Percentiles rank a stretch among this genome's conserved stretches.
phyloP scores from a whole-genome alignment of 257 asterid species.

The Solanum megistacrolobum region DNA sequence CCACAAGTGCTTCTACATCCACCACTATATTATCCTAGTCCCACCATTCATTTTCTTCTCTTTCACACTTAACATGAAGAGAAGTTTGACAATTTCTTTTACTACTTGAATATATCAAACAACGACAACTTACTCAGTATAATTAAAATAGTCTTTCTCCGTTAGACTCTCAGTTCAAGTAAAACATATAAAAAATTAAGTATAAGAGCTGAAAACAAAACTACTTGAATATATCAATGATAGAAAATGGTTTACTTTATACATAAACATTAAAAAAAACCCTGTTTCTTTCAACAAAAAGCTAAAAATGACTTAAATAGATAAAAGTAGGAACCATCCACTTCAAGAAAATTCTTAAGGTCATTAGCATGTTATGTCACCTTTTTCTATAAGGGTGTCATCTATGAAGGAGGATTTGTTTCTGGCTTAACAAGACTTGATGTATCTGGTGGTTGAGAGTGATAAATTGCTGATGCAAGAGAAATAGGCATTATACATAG shows the following conservation, averaged over 20 bases:
- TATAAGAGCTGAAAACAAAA: not conserved
- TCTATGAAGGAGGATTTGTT: conserved; percentile 50
- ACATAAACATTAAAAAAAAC: conserved; percentile 8
- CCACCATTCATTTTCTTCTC: conserved; percentile 33
- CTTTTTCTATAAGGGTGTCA: not conserved
- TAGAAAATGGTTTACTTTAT: conserved; percentile 21
- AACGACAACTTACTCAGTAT: not conserved
- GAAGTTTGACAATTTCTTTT: conserved; percentile 36
- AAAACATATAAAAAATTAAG: not conserved
- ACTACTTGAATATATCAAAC: conserved; percentile 25
- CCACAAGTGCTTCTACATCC: conserved; percentile 46
- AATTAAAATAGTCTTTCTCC: not conserved
- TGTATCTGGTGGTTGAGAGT: conserved; percentile 66
- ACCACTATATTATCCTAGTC: conserved; percentile 24
- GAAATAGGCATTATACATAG: conserved; percentile 97
- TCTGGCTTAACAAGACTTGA: conserved; percentile 52
- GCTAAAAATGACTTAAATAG: not conserved
- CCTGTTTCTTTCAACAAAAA: conserved; percentile 25
- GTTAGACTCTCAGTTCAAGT: not conserved
- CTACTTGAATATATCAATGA: conserved; percentile 4
- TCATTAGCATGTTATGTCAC: not conserved
- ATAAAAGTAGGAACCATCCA: not conserved
- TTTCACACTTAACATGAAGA: conserved; percentile 25
- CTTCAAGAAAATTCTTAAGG: not conserved
- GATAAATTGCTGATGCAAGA: conserved; percentile 84